phyloP scores from a whole-genome alignment of 495 filamentous ascomycete genomes.

The Diplogelasinospora grovesii region DNA sequence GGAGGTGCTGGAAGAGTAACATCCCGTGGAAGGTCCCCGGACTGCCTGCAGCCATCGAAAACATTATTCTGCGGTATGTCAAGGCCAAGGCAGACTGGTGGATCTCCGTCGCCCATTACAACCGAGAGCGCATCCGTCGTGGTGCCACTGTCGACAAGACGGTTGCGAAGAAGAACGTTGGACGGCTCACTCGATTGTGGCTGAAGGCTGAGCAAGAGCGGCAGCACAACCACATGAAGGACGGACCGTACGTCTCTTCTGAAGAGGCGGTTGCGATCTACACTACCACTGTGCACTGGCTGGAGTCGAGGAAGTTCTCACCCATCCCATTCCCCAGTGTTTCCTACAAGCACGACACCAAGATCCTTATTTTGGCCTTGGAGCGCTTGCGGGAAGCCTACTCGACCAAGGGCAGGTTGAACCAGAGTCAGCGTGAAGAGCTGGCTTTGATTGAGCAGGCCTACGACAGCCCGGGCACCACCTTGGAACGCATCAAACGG shows the following conservation, averaged over 20 bases:
- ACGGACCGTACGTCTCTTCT: constrained; percentile 95
- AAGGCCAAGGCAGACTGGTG: constrained; percentile 99
- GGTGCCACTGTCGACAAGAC: constrained; percentile 98
- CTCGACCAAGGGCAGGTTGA: constrained; percentile 93
- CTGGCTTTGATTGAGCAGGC: constrained; percentile 96
- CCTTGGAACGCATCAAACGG: constrained; percentile 92
- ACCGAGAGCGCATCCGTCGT: constrained; percentile 90
- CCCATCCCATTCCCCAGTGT: constrained; percentile 99
- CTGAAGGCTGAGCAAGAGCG: constrained; percentile 97
- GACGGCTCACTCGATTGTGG: constrained; percentile 90
- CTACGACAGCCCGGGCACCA: constrained; percentile 96
- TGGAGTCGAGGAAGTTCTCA: constrained; percentile 96
- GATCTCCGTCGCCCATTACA: constrained; percentile 98
- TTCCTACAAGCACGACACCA: constrained; percentile 99
- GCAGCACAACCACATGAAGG: constrained; percentile 99
- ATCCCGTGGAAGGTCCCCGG: constrained; percentile 99
- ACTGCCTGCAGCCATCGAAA: constrained; percentile 92
- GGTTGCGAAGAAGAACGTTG: constrained; percentile 98
- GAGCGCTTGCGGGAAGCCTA: constrained; percentile 94
- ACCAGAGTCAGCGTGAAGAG: constrained; percentile 97
- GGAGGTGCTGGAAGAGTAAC: constrained; percentile 99
- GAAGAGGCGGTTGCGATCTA: constrained; percentile 99
- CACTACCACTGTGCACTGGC: constrained; percentile 97
- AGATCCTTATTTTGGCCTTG: constrained; percentile 93
- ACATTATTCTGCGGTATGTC: constrained; percentile 95